Evolutionary conservation across 495 filamentous ascomycete genomes (phyloP).

Genomic region (Glutinoglossum americanum): DNA sequence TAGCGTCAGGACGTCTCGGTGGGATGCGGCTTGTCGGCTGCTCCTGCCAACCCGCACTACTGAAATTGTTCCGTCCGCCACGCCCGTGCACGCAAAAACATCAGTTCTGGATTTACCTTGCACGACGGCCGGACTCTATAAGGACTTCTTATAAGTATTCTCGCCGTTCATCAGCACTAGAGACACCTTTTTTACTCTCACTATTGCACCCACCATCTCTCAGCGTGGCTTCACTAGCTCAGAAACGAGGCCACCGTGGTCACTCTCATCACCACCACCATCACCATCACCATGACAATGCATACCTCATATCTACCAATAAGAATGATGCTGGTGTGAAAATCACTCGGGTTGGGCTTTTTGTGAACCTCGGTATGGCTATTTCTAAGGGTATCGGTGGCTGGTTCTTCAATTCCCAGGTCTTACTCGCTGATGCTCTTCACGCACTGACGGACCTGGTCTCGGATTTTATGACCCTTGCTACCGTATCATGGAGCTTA

Average conservation of each 20-base stretch:
- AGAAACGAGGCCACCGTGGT: conserved; percentile 24
- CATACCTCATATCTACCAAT: conserved; percentile 69
- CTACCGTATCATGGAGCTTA: conserved; percentile 79
- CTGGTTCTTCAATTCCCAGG: conserved; percentile 82
- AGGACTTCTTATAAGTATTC: neutral
- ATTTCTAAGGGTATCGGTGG: conserved; percentile 80
- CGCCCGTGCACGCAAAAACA: neutral
- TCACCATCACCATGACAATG: conserved; percentile 65
- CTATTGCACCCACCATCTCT: neutral
- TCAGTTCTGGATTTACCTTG: neutral
- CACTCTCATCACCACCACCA: conserved; percentile 29
- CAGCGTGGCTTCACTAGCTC: conserved; percentile 3
- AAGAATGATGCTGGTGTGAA: conserved; percentile 85
- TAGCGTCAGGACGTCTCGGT: neutral
- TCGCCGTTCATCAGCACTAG: neutral
- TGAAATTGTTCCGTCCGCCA: neutral
- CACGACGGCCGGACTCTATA: neutral
- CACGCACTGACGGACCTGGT: conserved; percentile 89
- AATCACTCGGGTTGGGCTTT: conserved; percentile 80
- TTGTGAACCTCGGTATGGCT: conserved; percentile 86
- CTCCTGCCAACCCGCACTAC: neutral
- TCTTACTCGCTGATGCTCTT: conserved; percentile 83
- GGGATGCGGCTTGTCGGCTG: neutral
- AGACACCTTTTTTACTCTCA: neutral
- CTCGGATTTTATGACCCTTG: conserved; percentile 80